Percentiles rank a stretch among this genome's conserved stretches.
These are phyloP conservation scores for Nicotiana benthamiana DNA, from an alignment of 257 asterid species.

Conservation along the genomic window DNA sequence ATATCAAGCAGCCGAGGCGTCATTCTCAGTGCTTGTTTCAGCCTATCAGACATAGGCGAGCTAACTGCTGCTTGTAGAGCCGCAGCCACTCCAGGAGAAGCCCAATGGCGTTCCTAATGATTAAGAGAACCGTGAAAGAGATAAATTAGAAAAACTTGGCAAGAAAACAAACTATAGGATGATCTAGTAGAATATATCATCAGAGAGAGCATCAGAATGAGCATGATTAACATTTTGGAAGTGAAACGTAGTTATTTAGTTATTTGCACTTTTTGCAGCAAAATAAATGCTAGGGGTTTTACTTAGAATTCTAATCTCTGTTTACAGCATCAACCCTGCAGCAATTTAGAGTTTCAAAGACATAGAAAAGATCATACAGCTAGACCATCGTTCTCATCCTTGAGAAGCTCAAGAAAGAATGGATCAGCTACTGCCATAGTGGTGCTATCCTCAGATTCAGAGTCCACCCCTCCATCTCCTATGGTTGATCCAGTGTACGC, in stretches of 20 bases:
- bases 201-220: neutral
- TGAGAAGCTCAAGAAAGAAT: constrained; percentile 87
- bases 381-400: constrained; percentile 97
- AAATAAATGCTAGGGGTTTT: neutral
- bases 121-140: constrained; percentile 11
- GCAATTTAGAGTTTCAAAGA: neutral
- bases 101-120: constrained; percentile 91
- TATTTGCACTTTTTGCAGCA: neutral
- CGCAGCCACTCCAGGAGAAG: constrained; percentile 84
- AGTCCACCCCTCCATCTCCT: constrained; percentile 90
- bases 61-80: constrained; percentile 59
- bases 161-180: neutral
- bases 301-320: neutral
- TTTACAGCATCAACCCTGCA: constrained; percentile 1
- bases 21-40: constrained; percentile 66
- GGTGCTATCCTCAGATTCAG: constrained; percentile 83
- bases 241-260: neutral
- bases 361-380: constrained; percentile 55
- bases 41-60: constrained; percentile 62
- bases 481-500: constrained; percentile 94
- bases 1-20: constrained; percentile 75
- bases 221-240: neutral
- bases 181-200: neutral
- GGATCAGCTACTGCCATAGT: constrained; percentile 72
- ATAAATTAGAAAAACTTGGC: constrained; percentile 6